phyloP scores from a whole-genome alignment of 2,329 filamentous ascomycete genomes.

The Aspergillus fumigatus region DNA sequence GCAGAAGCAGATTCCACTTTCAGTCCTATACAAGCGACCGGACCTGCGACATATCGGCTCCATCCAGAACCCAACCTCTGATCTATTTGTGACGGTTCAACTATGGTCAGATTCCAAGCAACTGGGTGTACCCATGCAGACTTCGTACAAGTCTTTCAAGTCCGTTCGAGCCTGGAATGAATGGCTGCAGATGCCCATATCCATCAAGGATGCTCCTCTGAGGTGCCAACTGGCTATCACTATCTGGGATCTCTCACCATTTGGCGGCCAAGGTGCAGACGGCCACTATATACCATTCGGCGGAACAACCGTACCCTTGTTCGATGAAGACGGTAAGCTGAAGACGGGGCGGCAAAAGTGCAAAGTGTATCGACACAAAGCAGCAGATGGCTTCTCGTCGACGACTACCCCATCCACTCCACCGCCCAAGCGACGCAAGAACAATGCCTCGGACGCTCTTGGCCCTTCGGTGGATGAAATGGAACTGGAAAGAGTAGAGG shows the following conservation, averaged over 20 bases:
- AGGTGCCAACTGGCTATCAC: slow-evolving; percentile 87
- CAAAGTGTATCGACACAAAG: slow-evolving; percentile 71
- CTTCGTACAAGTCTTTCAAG: slow-evolving; percentile 87
- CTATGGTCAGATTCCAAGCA: slow-evolving; percentile 96
- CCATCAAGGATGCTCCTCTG: slow-evolving; percentile 74
- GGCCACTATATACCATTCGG: slow-evolving; percentile 87
- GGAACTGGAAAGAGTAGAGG: slow-evolving; percentile 85
- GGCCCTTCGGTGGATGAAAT: slow-evolving; percentile 65
- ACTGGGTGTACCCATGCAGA: slow-evolving; percentile 85
- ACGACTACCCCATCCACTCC: slow-evolving; percentile 72
- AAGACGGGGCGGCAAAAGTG: slow-evolving; percentile 93
- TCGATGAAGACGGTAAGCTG: slow-evolving; percentile 85
- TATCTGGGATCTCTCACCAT: slow-evolving; percentile 87
- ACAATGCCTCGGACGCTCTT: slow-evolving; percentile 43
- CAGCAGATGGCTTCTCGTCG: slow-evolving; percentile 78
- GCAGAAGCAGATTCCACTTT: slow-evolving; percentile 69
- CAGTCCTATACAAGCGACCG: slow-evolving; percentile 70
- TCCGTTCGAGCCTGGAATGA: slow-evolving; percentile 77
- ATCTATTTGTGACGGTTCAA: slow-evolving; percentile 89
- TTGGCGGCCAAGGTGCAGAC: slow-evolving; percentile 63
- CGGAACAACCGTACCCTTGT: slow-evolving; percentile 86
- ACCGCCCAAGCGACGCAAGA: slow-evolving; percentile 50
- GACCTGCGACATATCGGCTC: slow-evolving; percentile 85
- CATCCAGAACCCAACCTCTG: slow-evolving; percentile 74
- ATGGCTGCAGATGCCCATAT: slow-evolving; percentile 85